phyloP scores from a whole-genome alignment of 257 asterid species.

The Nicotiana benthamiana region DNA sequence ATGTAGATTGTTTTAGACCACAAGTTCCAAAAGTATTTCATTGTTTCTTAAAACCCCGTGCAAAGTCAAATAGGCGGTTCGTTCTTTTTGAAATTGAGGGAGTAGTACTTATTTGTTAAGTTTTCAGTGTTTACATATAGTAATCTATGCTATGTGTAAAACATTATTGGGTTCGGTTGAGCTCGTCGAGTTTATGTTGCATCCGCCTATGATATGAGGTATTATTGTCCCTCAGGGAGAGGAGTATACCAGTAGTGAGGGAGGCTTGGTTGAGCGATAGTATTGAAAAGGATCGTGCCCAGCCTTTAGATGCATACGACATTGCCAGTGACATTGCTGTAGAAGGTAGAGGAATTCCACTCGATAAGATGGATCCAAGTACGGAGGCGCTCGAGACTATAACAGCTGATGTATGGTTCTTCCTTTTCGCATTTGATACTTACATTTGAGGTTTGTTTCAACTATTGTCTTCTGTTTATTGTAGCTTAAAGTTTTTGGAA shows the following conservation, averaged over 20 bases:
- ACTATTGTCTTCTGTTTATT: neutral
- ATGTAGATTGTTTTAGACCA: too few species aligned
- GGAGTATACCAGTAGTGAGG: slow-evolving; percentile 54
- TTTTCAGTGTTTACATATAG: too few species aligned
- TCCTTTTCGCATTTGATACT: neutral
- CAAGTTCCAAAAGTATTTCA: too few species aligned
- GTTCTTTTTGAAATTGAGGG: too few species aligned
- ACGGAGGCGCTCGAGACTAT: slow-evolving; percentile 65
- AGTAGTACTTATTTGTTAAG: too few species aligned
- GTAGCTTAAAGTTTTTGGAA: slow-evolving; percentile 77
- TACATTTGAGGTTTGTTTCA: neutral
- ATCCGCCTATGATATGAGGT: neutral
- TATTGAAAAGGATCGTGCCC: slow-evolving; percentile 40
- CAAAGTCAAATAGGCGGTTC: too few species aligned
- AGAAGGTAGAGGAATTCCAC: slow-evolving; percentile 58
- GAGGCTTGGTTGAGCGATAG: slow-evolving; percentile 78
- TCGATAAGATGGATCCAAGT: slow-evolving; percentile 45
- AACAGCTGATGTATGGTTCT: slow-evolving; percentile 38
- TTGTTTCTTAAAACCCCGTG: too few species aligned
- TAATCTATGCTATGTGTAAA: too few species aligned
- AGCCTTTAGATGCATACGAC: slow-evolving; percentile 55
- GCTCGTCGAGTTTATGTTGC: neutral
- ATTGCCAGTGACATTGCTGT: slow-evolving; percentile 50
- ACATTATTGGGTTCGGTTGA: neutral
- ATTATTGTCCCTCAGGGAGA: slow-evolving; percentile 40